A percentile compares a stretch with the other conserved stretches of the same genome.
These are phyloP conservation scores for Euphrasia arctica DNA, from an alignment of 305 asterid genomes.

Conservation along the genomic window DNA sequence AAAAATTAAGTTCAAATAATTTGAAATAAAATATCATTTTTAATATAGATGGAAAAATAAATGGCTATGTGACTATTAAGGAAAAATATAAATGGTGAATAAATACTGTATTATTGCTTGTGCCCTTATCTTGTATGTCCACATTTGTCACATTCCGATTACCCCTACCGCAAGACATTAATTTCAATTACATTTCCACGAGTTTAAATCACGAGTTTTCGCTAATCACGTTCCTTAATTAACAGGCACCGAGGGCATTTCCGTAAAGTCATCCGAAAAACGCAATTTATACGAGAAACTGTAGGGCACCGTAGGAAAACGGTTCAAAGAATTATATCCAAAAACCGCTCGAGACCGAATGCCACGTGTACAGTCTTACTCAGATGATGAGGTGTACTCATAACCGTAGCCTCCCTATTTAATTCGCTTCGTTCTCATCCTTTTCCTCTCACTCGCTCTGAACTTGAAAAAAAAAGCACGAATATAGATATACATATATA, in stretches of 20 bases:
- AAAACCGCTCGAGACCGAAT: conserved; percentile 28
- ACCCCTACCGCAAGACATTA: background rate
- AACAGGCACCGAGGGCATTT: conserved; percentile 25
- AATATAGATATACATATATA: conserved; percentile 10
- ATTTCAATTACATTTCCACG: background rate
- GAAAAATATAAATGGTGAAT: background rate
- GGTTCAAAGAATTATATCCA: background rate
- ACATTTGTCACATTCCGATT: background rate
- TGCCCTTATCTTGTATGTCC: background rate
- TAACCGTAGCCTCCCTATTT: conserved; percentile 62
- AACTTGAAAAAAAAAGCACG: background rate
- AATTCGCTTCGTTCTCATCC: conserved; percentile 63
- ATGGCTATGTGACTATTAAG: background rate
- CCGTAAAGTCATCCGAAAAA: conserved; percentile 10
- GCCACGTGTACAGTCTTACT: conserved; percentile 53
- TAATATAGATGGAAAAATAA: no score
- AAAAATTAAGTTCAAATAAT: no score
- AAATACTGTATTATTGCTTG: no score
- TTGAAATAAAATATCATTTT: no score
- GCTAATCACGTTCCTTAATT: conserved; percentile 20
- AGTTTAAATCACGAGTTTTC: conserved; percentile 3
- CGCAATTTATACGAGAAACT: background rate
- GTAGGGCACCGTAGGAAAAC: conserved; percentile 26
- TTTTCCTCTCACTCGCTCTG: conserved; percentile 30
- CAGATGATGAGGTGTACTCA: conserved; percentile 48